Evolutionary conservation across 1,284 basidiomycete species (phyloP).

Genomic region (Cryptococcus sp.): DNA sequence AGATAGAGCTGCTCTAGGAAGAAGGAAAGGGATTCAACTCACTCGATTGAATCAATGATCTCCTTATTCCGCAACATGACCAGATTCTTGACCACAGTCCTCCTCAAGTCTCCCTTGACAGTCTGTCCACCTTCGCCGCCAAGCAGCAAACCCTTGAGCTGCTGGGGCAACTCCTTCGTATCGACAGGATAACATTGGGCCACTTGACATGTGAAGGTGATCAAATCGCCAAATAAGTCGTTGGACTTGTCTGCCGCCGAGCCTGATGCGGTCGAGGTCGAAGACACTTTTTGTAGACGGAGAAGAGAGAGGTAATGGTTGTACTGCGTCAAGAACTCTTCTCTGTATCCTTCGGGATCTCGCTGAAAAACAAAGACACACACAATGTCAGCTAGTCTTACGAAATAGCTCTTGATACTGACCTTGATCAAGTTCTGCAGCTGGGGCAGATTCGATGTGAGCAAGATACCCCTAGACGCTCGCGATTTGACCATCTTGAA

Average conservation of each 20-base stretch:
- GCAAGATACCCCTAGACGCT: constrained; percentile 51
- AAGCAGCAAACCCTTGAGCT: constrained; percentile 73
- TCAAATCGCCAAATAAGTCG: constrained; percentile 78
- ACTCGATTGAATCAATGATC: constrained; percentile 90
- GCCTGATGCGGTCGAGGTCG: constrained; percentile 23
- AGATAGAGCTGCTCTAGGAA: neutral
- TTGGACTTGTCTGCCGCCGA: constrained; percentile 63
- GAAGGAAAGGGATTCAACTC: constrained; percentile 45
- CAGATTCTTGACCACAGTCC: constrained; percentile 80
- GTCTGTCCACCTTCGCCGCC: constrained; percentile 35
- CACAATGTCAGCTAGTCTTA: neutral
- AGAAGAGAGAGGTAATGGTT: constrained; percentile 89
- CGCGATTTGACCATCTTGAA: constrained; percentile 46
- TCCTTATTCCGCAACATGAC: constrained; percentile 92
- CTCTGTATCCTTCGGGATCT: constrained; percentile 85
- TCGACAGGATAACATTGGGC: constrained; percentile 87
- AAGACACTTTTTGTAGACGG: constrained; percentile 60
- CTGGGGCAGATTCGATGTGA: constrained; percentile 62
- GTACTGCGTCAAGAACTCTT: constrained; percentile 99
- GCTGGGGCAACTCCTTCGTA: constrained; percentile 75
- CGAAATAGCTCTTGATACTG: constrained; percentile 1
- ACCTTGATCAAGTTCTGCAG: constrained; percentile 93
- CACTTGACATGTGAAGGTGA: constrained; percentile 72
- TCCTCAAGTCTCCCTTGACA: constrained; percentile 62
- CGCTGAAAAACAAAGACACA: constrained; percentile 57